A percentile compares a stretch with the other conserved stretches of the same genome.
Evolutionary conservation across 495 filamentous ascomycete genomes (phyloP).

Genomic region (Penicillium dipodomyicola): DNA sequence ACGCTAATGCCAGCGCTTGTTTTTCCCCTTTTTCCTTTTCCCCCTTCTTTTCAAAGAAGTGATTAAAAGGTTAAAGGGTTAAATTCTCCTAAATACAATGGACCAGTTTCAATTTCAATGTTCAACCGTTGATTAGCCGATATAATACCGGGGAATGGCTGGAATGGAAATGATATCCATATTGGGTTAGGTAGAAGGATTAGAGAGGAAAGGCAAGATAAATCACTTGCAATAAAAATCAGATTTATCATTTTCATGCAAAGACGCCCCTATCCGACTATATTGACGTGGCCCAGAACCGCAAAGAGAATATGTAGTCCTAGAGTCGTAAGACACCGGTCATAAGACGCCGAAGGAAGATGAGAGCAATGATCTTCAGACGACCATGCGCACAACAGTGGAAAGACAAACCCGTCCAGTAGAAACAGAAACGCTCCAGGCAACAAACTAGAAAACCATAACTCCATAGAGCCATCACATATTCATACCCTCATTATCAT

Average conservation of each 20-base stretch:
- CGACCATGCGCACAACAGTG: not conserved
- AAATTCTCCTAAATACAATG: not conserved
- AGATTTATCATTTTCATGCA: not conserved
- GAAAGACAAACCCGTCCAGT: not conserved
- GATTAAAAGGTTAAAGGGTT: no score
- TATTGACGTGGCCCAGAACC: not conserved
- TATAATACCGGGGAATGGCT: not conserved
- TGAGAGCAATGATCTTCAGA: not conserved
- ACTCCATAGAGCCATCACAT: not conserved
- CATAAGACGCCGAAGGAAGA: not conserved
- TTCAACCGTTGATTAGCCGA: not conserved
- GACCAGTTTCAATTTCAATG: not conserved
- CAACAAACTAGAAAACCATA: not conserved
- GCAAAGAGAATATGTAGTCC: not conserved
- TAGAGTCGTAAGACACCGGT: not conserved
- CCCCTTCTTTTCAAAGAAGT: no score
- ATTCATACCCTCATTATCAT: conserved; percentile 11
- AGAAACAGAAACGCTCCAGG: not conserved
- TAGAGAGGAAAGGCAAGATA: not conserved
- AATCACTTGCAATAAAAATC: not conserved
- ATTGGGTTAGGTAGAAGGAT: not conserved
- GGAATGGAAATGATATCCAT: not conserved
- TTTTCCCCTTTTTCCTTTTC: no score
- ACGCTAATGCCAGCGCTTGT: no score
- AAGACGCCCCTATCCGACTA: not conserved